phyloP scores from a whole-genome alignment of 129 eudicot species.

The Glebionis coronaria region DNA sequence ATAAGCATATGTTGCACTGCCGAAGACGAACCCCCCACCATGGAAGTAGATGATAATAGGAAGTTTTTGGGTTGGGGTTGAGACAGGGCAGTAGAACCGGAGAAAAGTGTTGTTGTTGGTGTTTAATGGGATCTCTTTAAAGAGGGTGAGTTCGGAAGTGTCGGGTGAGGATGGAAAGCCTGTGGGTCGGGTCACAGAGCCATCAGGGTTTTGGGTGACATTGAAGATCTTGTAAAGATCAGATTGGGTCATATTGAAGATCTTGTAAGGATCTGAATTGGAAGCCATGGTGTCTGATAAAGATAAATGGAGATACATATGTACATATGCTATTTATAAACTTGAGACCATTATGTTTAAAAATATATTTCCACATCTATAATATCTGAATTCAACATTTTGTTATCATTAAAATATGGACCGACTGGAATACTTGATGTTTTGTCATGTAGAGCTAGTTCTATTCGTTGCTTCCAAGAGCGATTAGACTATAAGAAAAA shows the following conservation, averaged over 20 bases:
- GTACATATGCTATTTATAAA: too few relatives aligned
- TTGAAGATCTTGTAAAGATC: background rate
- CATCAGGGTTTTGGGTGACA: background rate
- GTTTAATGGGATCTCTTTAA: constrained; percentile 67
- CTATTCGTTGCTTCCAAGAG: too few relatives aligned
- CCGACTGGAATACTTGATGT: too few relatives aligned
- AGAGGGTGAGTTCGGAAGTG: constrained; percentile 35
- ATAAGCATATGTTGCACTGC: constrained; percentile 20
- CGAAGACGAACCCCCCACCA: constrained; percentile 30
- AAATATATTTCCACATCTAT: too few relatives aligned
- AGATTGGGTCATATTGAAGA: background rate
- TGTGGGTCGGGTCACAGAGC: constrained; percentile 46
- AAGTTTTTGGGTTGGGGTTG: constrained; percentile 11
- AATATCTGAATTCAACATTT: too few relatives aligned
- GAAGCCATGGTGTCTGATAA: background rate
- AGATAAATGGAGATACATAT: background rate
- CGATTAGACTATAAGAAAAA: too few relatives aligned
- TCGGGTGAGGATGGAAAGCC: constrained; percentile 40
- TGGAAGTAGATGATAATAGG: background rate
- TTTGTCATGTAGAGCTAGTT: too few relatives aligned
- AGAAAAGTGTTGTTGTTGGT: constrained; percentile 49
- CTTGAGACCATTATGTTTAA: too few relatives aligned
- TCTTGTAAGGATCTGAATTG: background rate
- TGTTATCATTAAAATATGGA: too few relatives aligned
- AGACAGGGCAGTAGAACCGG: constrained; percentile 71